Evolutionary conservation across 1,139 yeast species (phyloP).

Genomic region (Taphrina pruni): DNA sequence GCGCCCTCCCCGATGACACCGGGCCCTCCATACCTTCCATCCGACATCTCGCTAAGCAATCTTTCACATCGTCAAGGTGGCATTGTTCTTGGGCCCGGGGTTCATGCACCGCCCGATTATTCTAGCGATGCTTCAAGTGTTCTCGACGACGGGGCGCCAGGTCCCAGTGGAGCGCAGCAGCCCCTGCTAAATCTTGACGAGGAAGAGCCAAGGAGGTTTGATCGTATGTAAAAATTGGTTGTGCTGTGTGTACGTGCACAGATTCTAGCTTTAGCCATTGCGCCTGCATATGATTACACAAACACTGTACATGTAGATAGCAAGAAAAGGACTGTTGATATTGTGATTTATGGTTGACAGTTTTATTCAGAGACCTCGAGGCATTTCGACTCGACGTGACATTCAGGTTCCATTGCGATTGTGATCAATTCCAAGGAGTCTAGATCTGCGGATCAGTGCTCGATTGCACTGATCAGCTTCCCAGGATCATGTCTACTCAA

Average conservation of each 20-base stretch:
- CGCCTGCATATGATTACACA: slow-evolving; percentile 9
- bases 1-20: slow-evolving; percentile 7
- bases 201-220: slow-evolving; percentile 12
- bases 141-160: slow-evolving; percentile 29
- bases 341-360: not conserved
- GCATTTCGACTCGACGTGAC: too few species aligned
- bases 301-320: not conserved
- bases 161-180: slow-evolving; percentile 19
- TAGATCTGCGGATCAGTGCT: too few species aligned
- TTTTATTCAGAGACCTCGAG: too few species aligned
- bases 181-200: slow-evolving; percentile 14
- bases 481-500: too few species aligned
- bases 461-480: too few species aligned
- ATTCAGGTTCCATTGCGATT: too few species aligned
- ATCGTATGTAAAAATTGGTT: slow-evolving; percentile 30
- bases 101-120: slow-evolving; percentile 22
- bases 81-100: not conserved
- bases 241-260: not conserved
- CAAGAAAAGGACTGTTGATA: slow-evolving; percentile 1
- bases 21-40: slow-evolving; percentile 14
- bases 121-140: slow-evolving; percentile 26
- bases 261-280: slow-evolving; percentile 4
- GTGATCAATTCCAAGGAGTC: too few species aligned
- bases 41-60: slow-evolving; percentile 33
- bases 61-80: slow-evolving; percentile 27